A percentile compares a stretch with the other conserved stretches of the same genome.
These are phyloP conservation scores for Aaosphaeria pasadenensis DNA, from an alignment of 2,329 filamentous ascomycete species.

Conservation along the genomic window DNA sequence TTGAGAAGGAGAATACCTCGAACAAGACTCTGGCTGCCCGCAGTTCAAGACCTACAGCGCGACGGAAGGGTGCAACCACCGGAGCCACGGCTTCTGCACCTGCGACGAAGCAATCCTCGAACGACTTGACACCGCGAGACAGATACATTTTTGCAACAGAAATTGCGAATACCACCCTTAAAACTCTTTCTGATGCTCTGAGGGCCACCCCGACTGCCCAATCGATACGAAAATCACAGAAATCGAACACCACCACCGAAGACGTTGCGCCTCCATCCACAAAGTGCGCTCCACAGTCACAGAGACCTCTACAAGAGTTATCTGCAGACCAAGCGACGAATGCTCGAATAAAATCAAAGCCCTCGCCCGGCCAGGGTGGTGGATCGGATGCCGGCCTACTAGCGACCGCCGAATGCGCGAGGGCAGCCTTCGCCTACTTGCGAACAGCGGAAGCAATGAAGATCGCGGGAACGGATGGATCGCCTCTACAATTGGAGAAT, in stretches of 20 bases:
- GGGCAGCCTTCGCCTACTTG: conserved; percentile 64
- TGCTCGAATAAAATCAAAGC: conserved; percentile 42
- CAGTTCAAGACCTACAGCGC: conserved; percentile 20
- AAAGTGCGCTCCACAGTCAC: conserved; percentile 33
- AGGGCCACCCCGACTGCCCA: conserved; percentile 43
- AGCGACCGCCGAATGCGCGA: conserved; percentile 65
- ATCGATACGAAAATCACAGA: conserved; percentile 7
- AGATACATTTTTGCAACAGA: conserved; percentile 68
- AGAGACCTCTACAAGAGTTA: conserved; percentile 61
- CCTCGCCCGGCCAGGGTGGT: conserved; percentile 3
- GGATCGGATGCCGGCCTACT: conserved; percentile 40
- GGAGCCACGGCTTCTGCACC: conserved; percentile 28
- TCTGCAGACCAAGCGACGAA: conserved; percentile 60
- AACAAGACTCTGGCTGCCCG: conserved; percentile 21
- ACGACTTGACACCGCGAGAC: conserved; percentile 54
- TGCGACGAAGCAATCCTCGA: conserved; percentile 33
- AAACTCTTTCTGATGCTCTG: conserved; percentile 64
- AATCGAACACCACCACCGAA: conserved; percentile 21
- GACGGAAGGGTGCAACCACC: conserved; percentile 30
- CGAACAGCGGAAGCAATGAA: conserved; percentile 54
- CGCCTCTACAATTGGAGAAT: conserved; percentile 66
- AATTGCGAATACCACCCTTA: conserved; percentile 68
- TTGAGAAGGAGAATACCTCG: conserved; percentile 30
- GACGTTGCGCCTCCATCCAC: conserved; percentile 18
- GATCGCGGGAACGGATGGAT: conserved; percentile 53